Percentiles rank a stretch among this genome's conserved stretches.
phyloP scores from a whole-genome alignment of 768 basidiomycete species.

The Termitomyces eurrhizus region DNA sequence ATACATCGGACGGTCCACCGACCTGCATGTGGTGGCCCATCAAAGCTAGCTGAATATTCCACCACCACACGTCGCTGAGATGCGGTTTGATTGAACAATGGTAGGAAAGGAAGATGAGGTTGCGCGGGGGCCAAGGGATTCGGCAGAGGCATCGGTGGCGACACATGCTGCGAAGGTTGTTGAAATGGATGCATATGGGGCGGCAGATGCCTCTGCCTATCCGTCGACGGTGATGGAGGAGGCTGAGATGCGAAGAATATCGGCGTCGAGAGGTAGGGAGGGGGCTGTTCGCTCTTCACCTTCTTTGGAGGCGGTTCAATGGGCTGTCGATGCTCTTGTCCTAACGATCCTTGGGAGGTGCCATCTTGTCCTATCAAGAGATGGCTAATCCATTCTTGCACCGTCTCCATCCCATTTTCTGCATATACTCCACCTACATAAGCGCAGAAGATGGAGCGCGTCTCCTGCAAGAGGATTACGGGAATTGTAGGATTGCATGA shows the following conservation, averaged over 20 bases:
- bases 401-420: slow-evolving; percentile 46
- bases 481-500: slow-evolving; percentile 6
- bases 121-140: slow-evolving; percentile 67
- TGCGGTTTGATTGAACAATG: slow-evolving; percentile 73
- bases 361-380: slow-evolving; percentile 24
- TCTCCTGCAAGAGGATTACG: slow-evolving; percentile 38
- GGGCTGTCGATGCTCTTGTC: slow-evolving; percentile 9
- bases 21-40: slow-evolving; percentile 65
- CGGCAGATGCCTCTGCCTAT: slow-evolving; percentile 13
- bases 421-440: slow-evolving; percentile 64
- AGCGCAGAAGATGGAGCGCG: slow-evolving; percentile 53
- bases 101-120: slow-evolving; percentile 59
- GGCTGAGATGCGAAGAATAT: slow-evolving; percentile 34
- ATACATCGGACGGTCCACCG: slow-evolving; percentile 65
- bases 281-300: slow-evolving; percentile 34
- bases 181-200: slow-evolving; percentile 17
- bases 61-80: slow-evolving; percentile 59
- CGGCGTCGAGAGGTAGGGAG: slow-evolving; percentile 20
- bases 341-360: slow-evolving; percentile 2
- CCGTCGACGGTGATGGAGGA: slow-evolving; percentile 21
- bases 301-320: slow-evolving; percentile 36
- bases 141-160: slow-evolving; percentile 20
- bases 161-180: slow-evolving; percentile 12
- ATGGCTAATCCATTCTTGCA: slow-evolving; percentile 55
- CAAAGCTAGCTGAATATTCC: slow-evolving; percentile 55